These are phyloP conservation scores for Myxozyma kluyveri DNA, from an alignment of 805 yeast genomes.

Conservation along the genomic window DNA sequence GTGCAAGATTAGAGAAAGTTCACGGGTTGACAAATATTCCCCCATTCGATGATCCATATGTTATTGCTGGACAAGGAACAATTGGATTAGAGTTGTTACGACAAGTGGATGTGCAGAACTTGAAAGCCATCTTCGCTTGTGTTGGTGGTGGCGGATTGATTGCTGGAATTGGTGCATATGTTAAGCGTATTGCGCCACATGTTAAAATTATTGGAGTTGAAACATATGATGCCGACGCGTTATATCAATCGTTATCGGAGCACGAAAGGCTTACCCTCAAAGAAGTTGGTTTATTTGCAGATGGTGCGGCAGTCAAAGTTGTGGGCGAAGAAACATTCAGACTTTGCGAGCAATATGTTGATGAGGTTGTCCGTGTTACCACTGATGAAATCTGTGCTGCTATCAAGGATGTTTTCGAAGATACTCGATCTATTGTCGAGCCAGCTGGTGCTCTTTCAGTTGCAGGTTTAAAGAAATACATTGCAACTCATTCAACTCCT, in stretches of 20 bases:
- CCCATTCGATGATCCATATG: conserved; percentile 98
- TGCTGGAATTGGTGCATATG: conserved; percentile 85
- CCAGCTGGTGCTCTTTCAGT: conserved; percentile 97
- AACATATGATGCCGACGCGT: conserved; percentile 92
- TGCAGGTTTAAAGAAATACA: conserved; percentile 88
- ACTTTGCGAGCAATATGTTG: conserved; percentile 73
- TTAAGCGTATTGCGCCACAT: conserved; percentile 97
- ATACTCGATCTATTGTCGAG: conserved; percentile 88
- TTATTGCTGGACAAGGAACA: conserved; percentile 98
- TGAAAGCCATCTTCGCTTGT: conserved; percentile 81
- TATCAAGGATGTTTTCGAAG: conserved; percentile 93
- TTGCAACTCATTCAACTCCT: conserved; percentile 62
- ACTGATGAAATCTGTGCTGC: conserved; percentile 98
- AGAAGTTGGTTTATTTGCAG: conserved; percentile 95
- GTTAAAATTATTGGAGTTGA: conserved; percentile 94
- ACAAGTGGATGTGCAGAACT: conserved; percentile 61
- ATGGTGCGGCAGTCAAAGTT: conserved; percentile 92
- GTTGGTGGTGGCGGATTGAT: conserved; percentile 97
- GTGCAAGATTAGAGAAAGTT: conserved; percentile 64
- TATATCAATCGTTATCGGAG: conserved; percentile 63
- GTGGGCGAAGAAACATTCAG: conserved; percentile 91
- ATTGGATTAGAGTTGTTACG: conserved; percentile 89
- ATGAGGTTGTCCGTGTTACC: conserved; percentile 77
- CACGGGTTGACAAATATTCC: conserved; percentile 85
- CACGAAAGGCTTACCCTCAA: conserved; percentile 56